Evolutionary conservation across 306 rosid genomes (phyloP), one percentile per base, ranked within the genome.

Genomic region (Canavalia ensiformis): DNA sequence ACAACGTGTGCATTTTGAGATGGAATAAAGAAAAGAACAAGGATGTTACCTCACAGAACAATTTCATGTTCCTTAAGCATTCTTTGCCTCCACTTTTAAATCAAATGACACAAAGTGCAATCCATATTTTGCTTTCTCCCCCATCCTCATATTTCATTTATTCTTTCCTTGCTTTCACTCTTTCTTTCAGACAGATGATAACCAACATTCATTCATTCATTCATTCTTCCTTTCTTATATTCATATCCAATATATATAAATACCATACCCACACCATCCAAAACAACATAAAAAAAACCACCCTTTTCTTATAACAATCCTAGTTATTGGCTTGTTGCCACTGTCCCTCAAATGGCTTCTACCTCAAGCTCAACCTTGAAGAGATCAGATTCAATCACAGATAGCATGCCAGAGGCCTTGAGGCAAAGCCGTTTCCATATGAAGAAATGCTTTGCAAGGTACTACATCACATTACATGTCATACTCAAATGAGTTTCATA

Each of bases 391-490:
- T 42, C 92, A 34, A 89, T 95, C 75, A 82, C 94, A 39, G 99
- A 95, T 35, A 82, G 66, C 85, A 86, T 93, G 97, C 93, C 92
- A 0, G 89, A 93, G 46, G 97, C 95, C 25, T 84, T 93, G 84
- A 86, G 63, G 83, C 89, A 90, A 87, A 88, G 94, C 79, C 92
- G 90, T 9, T 86, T 80, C 49, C 86, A 90, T 78, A 90, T 87
- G 95, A 95, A 91, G 88, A 93, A 73, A 86, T 91, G 92, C 74
- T 91, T 95, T 82, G 68, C 92, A 56, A 88, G 97, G 98, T 95
- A 81, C 54, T 45, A 11, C 10, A 10, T 45, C 0, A 3, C 28
- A 11, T 37, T 10, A 33, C 39, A 3, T 33, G 44, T 28, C 37
- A 5, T 7, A 6, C 50, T 65, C 52, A 25, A 8, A 68, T 4